Conservation (phyloP, 1,284 basidiomycete species). For the Phlebopus sp. region DNA sequence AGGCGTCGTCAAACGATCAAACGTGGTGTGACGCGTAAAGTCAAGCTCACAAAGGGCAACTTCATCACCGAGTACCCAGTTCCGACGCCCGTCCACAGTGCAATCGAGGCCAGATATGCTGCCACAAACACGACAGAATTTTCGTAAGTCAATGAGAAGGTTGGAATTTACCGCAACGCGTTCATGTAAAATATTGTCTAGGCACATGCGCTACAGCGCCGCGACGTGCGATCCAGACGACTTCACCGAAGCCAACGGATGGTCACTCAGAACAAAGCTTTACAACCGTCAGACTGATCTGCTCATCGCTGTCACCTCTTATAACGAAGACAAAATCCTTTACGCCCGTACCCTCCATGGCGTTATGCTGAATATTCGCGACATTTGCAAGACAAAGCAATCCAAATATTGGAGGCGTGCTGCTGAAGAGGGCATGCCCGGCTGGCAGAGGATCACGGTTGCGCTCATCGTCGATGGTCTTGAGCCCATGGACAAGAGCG, state of each 20-base stretch:
- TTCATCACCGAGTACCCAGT: conserved; percentile 92
- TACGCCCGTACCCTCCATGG: conserved; percentile 92
- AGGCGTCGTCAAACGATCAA: conserved; percentile 88
- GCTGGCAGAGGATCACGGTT: conserved; percentile 93
- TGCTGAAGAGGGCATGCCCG: conserved; percentile 84
- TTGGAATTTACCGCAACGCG: conserved; percentile 3
- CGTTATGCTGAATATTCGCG: conserved; percentile 97
- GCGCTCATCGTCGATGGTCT: conserved; percentile 93
- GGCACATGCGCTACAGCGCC: conserved; percentile 90
- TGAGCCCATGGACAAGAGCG: conserved; percentile 94
- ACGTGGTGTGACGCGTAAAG: conserved; percentile 87
- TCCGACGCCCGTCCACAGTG: conserved; percentile 82
- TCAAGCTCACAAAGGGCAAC: conserved; percentile 90
- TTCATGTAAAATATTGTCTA: conserved; percentile 28
- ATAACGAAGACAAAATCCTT: conserved; percentile 91
- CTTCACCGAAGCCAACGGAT: conserved; percentile 80
- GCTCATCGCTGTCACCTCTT: conserved; percentile 88
- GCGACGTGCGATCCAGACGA: conserved; percentile 96
- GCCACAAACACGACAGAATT: conserved; percentile 77
- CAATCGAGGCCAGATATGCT: conserved; percentile 81
- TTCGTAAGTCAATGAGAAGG: conserved; percentile 58
- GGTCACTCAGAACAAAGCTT: conserved; percentile 77
- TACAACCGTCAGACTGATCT: conserved; percentile 92
- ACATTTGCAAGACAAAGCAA: conserved; percentile 95
- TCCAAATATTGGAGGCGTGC: conserved; percentile 90